These are phyloP conservation scores for Rhizophora apiculata DNA, from an alignment of 345 rosid genomes.

Conservation along the genomic window DNA sequence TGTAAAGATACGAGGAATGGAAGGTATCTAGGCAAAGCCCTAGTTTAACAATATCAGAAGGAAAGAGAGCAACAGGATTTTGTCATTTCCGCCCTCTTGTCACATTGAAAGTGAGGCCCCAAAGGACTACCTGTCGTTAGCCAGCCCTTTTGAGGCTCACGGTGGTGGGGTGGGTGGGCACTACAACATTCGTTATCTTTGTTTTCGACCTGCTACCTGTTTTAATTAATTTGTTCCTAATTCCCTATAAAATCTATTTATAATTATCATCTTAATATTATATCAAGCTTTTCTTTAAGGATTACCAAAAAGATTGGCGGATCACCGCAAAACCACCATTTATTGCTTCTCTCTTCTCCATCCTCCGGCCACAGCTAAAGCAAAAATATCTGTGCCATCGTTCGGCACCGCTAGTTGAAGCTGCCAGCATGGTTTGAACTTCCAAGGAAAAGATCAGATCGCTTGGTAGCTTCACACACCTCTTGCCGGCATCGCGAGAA, in stretches of 20 bases:
- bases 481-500: conserved; percentile 38
- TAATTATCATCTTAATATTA: too few species aligned
- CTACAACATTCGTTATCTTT: conserved; percentile 41
- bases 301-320: background rate
- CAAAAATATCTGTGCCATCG: conserved; percentile 1
- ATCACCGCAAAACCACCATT: background rate
- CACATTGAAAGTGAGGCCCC: background rate
- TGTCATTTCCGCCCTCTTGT: too few species aligned
- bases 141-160: conserved; percentile 12
- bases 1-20: too few species aligned
- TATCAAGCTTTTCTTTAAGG: background rate
- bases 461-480: conserved; percentile 59
- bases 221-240: background rate
- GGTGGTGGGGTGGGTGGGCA: conserved; percentile 43
- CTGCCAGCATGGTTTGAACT: conserved; percentile 61
- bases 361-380: background rate
- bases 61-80: background rate
- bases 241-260: background rate
- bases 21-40: too few species aligned
- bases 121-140: background rate
- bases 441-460: conserved; percentile 40
- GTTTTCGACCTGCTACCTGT: conserved; percentile 37
- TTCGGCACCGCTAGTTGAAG: conserved; percentile 43
- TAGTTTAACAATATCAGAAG: background rate
- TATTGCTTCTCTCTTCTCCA: background rate